Evolutionary conservation across 139 green algal species (phyloP).

Genomic region (Chloropicon primus): DNA sequence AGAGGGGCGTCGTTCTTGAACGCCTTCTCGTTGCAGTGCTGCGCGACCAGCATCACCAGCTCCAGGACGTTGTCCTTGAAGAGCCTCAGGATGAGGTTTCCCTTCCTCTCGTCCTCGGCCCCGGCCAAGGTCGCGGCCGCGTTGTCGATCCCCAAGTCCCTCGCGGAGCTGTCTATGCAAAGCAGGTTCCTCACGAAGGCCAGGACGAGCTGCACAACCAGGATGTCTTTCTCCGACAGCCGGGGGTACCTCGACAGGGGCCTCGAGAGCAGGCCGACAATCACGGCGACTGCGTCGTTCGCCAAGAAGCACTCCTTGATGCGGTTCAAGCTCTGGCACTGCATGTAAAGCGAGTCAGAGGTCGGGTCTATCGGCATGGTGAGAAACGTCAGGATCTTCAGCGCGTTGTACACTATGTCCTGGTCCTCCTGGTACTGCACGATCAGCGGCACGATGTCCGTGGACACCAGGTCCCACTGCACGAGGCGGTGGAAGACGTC

Average conservation of each 20-base stretch:
- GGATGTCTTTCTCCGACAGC: conserved; percentile 44
- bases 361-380: conserved; percentile 60
- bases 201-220: conserved; percentile 70
- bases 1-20: conserved; percentile 44
- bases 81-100: conserved; percentile 38
- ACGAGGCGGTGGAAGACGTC: conserved; percentile 65
- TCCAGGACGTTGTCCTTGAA: conserved; percentile 50
- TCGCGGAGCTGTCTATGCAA: conserved; percentile 21
- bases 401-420: conserved; percentile 60
- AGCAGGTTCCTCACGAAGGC: conserved; percentile 79
- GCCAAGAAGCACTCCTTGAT: conserved; percentile 54
- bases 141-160: not conserved
- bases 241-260: conserved; percentile 49
- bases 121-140: too few relatives aligned
- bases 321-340: conserved; percentile 32
- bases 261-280: conserved; percentile 47
- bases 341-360: conserved; percentile 28
- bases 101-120: conserved; percentile 1
- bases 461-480: conserved; percentile 32
- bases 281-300: conserved; percentile 40
- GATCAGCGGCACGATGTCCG: conserved; percentile 73
- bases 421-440: conserved; percentile 51
- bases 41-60: conserved; percentile 48
- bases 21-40: conserved; percentile 26
- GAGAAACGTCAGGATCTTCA: conserved; percentile 83